These are phyloP conservation scores for Termitomyces sp. DNA, from an alignment of 768 basidiomycete species.

Conservation along the genomic window DNA sequence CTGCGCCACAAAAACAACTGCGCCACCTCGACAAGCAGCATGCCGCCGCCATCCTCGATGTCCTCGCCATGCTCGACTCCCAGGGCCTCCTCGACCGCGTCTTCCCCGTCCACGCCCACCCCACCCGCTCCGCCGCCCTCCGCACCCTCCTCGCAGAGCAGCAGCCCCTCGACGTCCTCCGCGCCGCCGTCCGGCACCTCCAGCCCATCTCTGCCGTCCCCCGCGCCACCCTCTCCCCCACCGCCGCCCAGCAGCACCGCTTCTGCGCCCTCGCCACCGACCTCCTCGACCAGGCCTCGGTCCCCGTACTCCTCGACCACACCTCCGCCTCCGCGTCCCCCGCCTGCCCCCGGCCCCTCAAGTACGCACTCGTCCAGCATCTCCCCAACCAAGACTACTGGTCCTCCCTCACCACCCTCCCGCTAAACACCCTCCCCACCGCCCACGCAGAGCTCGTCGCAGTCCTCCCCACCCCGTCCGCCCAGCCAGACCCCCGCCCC, in stretches of 20 bases:
- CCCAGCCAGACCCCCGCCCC: constrained; percentile 27
- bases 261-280: constrained; percentile 73
- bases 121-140: constrained; percentile 40
- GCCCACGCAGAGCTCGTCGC: constrained; percentile 75
- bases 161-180: constrained; percentile 50
- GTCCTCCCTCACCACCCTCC: constrained; percentile 47
- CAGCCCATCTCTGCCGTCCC: constrained; percentile 64
- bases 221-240: constrained; percentile 55
- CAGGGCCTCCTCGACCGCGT: constrained; percentile 80
- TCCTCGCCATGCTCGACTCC: constrained; percentile 60
- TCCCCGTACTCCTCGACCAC: constrained; percentile 34
- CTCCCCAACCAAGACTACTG: constrained; percentile 76
- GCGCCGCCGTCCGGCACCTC: constrained; percentile 63
- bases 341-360: constrained; percentile 32
- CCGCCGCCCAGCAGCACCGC: constrained; percentile 62
- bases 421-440: constrained; percentile 47
- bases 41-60: constrained; percentile 52
- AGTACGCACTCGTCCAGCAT: constrained; percentile 76
- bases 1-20: constrained; percentile 37
- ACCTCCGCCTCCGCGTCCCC: constrained; percentile 32
- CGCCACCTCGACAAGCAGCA: constrained; percentile 15
- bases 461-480: constrained; percentile 52
- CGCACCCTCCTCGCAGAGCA: constrained; percentile 49
- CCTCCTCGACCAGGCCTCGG: constrained; percentile 67
- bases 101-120: constrained; percentile 47